Evolutionary conservation across 140 eudicot genomes (phyloP).

Genomic region (Senecio squalidus): DNA sequence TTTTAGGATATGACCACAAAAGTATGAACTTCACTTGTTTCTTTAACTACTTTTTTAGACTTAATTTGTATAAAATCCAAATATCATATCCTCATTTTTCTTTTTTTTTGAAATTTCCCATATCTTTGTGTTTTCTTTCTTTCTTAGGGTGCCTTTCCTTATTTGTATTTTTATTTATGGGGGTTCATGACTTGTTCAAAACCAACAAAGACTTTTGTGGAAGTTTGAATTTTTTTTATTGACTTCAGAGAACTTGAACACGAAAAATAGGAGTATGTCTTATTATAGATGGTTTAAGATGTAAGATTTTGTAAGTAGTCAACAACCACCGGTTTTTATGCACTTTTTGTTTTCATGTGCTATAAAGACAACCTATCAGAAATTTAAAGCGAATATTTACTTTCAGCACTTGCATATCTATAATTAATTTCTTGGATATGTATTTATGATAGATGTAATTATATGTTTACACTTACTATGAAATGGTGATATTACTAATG

Average conservation of each 20-base stretch:
- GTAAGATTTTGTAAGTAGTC: no score
- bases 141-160: background rate
- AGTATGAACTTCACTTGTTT: slow-evolving; percentile 10
- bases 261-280: slow-evolving; percentile 7
- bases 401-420: no score
- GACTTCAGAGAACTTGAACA: slow-evolving; percentile 13
- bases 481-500: background rate
- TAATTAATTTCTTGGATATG: no score
- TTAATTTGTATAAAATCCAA: background rate
- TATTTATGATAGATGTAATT: no score
- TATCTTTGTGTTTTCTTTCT: slow-evolving; percentile 7
- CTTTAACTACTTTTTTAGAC: slow-evolving; percentile 4
- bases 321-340: no score
- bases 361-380: background rate
- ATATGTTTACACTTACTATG: no score
- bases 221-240: slow-evolving; percentile 9
- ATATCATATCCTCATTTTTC: background rate
- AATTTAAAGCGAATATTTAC: background rate
- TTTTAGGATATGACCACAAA: slow-evolving; percentile 8
- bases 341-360: background rate
- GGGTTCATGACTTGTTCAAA: slow-evolving; percentile 11
- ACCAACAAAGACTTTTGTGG: background rate
- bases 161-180: background rate
- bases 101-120: background rate
- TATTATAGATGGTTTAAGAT: no score